These are phyloP conservation scores for Tricladium varicosporioides DNA, from an alignment of 2,329 filamentous ascomycete genomes.

Conservation along the genomic window DNA sequence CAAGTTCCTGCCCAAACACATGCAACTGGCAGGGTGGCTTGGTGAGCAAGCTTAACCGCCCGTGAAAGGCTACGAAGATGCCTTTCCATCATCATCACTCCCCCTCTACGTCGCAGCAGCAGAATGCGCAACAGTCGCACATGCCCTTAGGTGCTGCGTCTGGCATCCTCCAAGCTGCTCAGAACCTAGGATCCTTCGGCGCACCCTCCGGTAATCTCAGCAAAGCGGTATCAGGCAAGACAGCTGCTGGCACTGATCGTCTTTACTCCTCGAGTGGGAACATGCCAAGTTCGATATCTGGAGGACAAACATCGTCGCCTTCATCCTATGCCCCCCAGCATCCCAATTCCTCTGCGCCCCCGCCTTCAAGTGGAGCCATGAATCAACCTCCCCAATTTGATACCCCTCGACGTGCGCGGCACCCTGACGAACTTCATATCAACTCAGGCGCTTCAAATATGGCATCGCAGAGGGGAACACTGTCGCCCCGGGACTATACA, in stretches of 20 bases:
- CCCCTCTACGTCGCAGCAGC: conserved; percentile 20
- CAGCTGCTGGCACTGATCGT: conserved; percentile 42
- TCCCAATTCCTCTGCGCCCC: conserved; percentile 20
- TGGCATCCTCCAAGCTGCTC: conserved; percentile 31
- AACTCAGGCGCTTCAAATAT: conserved; percentile 38
- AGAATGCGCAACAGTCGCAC: conserved; percentile 21
- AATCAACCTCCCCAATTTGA: conserved; percentile 48
- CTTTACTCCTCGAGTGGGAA: conserved; percentile 39
- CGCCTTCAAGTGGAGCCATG: conserved; percentile 35
- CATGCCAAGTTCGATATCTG: conserved; percentile 31
- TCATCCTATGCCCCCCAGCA: conserved; percentile 24
- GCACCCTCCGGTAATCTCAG: conserved; percentile 26
- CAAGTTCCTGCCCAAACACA: too few relatives aligned
- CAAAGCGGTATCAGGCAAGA: conserved; percentile 17
- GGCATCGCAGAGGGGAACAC: conserved; percentile 27
- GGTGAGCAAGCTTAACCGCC: too few relatives aligned
- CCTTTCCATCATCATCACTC: conserved; percentile 22
- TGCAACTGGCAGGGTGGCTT: too few relatives aligned
- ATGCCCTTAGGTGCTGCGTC: conserved; percentile 21
- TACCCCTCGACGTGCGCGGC: conserved; percentile 47
- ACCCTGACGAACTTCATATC: conserved; percentile 56
- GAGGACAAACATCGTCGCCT: conserved; percentile 34
- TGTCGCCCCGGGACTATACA: conserved; percentile 45
- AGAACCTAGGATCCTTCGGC: conserved; percentile 31
- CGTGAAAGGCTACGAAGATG: conserved; percentile 9